These are phyloP conservation scores for Meyerozyma elateridarum DNA, from an alignment of 1,139 yeast species.

Conservation along the genomic window DNA sequence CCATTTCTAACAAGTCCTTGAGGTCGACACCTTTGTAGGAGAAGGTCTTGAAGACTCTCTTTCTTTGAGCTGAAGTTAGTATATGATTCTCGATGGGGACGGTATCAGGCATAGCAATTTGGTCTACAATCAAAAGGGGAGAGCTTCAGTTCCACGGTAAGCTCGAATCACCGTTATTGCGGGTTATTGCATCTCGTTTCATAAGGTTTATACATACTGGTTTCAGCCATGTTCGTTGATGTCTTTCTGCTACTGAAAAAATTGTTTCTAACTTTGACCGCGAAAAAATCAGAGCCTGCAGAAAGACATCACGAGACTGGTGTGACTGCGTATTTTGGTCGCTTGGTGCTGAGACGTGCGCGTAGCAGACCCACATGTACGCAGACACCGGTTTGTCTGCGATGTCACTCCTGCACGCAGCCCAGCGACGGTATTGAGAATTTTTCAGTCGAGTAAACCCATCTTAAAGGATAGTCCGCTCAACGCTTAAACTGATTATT, in stretches of 20 bases:
- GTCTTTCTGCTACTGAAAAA: constrained; percentile 5
- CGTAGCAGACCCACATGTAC: neutral
- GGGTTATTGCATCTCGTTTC: no score
- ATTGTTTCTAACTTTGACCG: neutral
- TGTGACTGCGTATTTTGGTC: constrained; percentile 8
- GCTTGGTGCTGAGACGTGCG: neutral
- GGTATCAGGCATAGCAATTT: no score
- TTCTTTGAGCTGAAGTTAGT: constrained; percentile 57
- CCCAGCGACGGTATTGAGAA: neutral
- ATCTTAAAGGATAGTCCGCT: constrained; percentile 21
- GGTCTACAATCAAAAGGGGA: no score
- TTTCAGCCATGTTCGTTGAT: constrained; percentile 39
- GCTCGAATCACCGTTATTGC: no score
- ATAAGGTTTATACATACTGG: constrained; percentile 35
- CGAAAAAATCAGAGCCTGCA: constrained; percentile 4
- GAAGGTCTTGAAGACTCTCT: constrained; percentile 94
- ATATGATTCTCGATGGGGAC: no score
- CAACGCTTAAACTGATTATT: constrained; percentile 20
- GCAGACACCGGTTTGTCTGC: neutral
- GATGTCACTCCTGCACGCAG: neutral
- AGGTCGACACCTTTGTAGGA: constrained; percentile 99
- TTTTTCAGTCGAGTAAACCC: neutral
- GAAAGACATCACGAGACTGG: constrained; percentile 7
- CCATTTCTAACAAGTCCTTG: constrained; percentile 87
- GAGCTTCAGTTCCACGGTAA: no score